Evolutionary conservation across 768 basidiomycete genomes (phyloP), one percentile per base, ranked within the genome.

Genomic region (Lactarius sanguifluus): DNA sequence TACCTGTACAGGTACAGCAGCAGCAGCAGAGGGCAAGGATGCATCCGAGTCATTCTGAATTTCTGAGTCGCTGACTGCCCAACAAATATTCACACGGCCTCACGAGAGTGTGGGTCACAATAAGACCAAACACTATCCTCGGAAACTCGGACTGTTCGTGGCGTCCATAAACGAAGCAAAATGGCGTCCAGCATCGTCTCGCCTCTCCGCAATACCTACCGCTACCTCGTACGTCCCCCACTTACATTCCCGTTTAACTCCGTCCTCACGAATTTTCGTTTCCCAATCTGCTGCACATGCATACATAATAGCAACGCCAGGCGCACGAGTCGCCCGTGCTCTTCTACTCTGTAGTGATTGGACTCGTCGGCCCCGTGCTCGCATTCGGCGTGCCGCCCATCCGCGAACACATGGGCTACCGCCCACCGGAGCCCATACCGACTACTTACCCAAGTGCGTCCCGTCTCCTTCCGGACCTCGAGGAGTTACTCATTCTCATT

Each of bases 311-410:
- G 94, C 92, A 94, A 93, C 86, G 90, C 57, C 86, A 89, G 71
- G 92, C 94, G 43, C 94, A 96, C 78, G 94, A 96, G 78, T 86
- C 85, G 72, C 94, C 94, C 34, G 91, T 93, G 76, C 85, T 95
- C 76, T 95, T 95, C 81, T 96, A 88, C 78, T 94, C 94, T 13
- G 82, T 87, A 74, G 77, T 87, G 57, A 78, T 96, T 64, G 94
- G 93, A 61, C 72, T 80, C 64, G 82, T 87, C 71, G 94, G 94
- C 2, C 94, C 94, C 13, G 79, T 88, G 30, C 78, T 94, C 76
- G 88, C 88, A 52, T 70, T 91, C 52, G 79, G 81, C 50, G 82
- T 95, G 20, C 94, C 94, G n/a, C 90, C 92, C 23, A 82, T 95
- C 69, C 89, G 92, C 64, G 81, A 84, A 72, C 79, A 80, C n/a